Evolutionary conservation across 805 yeast species (phyloP), one percentile per base, ranked within the genome.

Genomic region (Hanseniaspora jakobsenii): DNA sequence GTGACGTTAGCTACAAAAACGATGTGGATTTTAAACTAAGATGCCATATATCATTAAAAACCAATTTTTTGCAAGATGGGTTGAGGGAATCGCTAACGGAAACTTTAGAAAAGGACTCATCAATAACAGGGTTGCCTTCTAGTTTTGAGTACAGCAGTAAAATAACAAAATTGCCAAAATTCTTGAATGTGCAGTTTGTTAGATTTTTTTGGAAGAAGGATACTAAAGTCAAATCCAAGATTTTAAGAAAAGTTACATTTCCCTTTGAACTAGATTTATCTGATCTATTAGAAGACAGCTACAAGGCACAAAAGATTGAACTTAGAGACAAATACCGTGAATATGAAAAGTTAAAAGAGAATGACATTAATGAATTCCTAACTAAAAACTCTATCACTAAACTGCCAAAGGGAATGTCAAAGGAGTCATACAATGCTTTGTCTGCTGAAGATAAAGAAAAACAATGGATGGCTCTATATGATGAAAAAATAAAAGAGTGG

Each of bases 121-220:
- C 74, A n/a, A 60, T 68, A 5, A 72, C 87, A 49, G 79, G 76
- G 41, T 64, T 77, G 36, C 73, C 86, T 57, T 77, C 93, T n/a
- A 66, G 70, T 18, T 86, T 78, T 60, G 76, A 76, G 51, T 71
- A 84, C 36, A 60, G 57, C 26, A 65, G 61, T 48, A 62, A 72
- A 44, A 80, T 91, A 47, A 72, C 81, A 1, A 76, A 81, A 58
- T 66, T 91, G 52, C 99, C 99, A 48, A 79, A 82, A 56, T 80
- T 79, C 58, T 69, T 91, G 53, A 82, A 89, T 8, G 85, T 91
- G 32, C 94, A 91, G 59, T 91, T 82, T 63, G 91, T 91, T 50
- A 74, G 99, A 57, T 91, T 91, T 60, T 91, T 77, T 62, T 91
- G 98, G 98, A 83, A 89, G 59, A 75, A 89, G 58, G 94, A 89